Percentiles rank a stretch among this genome's conserved stretches.
These are phyloP conservation scores for Marasmius tenuissimus DNA, from an alignment of 1,284 basidiomycete genomes.

Conservation along the genomic window DNA sequence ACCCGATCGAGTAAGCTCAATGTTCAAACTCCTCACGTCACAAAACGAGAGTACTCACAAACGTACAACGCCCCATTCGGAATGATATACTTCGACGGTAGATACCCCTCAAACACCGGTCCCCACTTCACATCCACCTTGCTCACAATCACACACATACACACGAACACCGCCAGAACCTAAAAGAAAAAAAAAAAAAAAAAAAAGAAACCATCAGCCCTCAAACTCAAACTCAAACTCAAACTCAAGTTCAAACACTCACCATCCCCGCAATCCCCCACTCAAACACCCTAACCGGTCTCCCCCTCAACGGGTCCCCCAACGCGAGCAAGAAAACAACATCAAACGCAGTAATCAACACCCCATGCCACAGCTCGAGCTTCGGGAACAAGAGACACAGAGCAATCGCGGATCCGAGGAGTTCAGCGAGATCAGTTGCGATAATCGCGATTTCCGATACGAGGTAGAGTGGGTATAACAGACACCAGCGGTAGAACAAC, in stretches of 20 bases:
- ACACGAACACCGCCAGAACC: conserved; percentile 70
- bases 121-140: conserved; percentile 70
- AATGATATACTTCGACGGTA: conserved; percentile 62
- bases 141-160: conserved; percentile 72
- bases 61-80: conserved; percentile 62
- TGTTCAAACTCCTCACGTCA: no score
- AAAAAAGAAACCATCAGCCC: no score
- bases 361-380: conserved; percentile 72
- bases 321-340: conserved; percentile 61
- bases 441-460: conserved; percentile 78
- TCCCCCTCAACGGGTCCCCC: conserved; percentile 37
- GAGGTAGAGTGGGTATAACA: conserved; percentile 59
- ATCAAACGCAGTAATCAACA: conserved; percentile 77
- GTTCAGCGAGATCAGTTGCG: conserved; percentile 67
- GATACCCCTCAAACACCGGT: conserved; percentile 71
- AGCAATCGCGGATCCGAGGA: conserved; percentile 61
- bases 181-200: conserved; percentile 29
- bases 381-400: conserved; percentile 74
- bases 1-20: neutral
- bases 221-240: no score
- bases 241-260: no score
- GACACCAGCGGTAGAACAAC: conserved; percentile 44
- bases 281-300: conserved; percentile 60
- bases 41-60: conserved; percentile 47
- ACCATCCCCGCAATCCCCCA: conserved; percentile 60